Percentiles rank a stretch among this genome's conserved stretches.
Evolutionary conservation across 2,329 filamentous ascomycete species (phyloP).

Genomic region (Beauveria pseudobassiana): DNA sequence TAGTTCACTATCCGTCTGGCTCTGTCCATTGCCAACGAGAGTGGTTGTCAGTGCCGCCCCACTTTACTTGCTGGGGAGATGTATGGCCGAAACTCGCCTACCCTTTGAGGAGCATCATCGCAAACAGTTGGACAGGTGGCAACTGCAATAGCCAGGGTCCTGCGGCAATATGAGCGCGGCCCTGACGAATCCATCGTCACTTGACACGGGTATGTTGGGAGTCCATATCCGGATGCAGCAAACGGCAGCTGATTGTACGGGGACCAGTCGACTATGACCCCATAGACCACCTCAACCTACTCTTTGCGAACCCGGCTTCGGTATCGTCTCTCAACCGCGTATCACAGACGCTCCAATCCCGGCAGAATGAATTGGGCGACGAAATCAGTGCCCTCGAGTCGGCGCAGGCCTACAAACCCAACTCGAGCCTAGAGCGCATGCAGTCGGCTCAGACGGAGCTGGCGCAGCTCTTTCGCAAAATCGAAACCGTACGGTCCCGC

Average conservation of each 20-base stretch:
- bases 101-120: background rate
- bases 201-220: conserved; percentile 8
- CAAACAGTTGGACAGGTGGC: background rate
- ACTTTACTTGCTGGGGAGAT: background rate
- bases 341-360: conserved; percentile 62
- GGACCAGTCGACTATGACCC: conserved; percentile 72
- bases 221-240: no score
- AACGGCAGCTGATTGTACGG: background rate
- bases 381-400: conserved; percentile 68
- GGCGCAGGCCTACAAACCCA: conserved; percentile 75
- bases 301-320: conserved; percentile 85
- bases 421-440: conserved; percentile 84
- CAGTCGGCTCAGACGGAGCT: conserved; percentile 86
- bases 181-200: conserved; percentile 9
- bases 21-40: no score
- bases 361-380: conserved; percentile 74
- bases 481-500: conserved; percentile 83
- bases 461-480: conserved; percentile 83
- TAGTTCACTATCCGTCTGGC: no score
- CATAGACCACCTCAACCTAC: conserved; percentile 82
- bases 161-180: conserved; percentile 9
- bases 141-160: background rate
- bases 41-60: background rate
- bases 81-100: background rate
- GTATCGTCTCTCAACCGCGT: conserved; percentile 70